Evolutionary conservation across 2,329 filamentous ascomycete genomes (phyloP), one percentile per base, ranked within the genome.

Genomic region (Alternaria burnsii): DNA sequence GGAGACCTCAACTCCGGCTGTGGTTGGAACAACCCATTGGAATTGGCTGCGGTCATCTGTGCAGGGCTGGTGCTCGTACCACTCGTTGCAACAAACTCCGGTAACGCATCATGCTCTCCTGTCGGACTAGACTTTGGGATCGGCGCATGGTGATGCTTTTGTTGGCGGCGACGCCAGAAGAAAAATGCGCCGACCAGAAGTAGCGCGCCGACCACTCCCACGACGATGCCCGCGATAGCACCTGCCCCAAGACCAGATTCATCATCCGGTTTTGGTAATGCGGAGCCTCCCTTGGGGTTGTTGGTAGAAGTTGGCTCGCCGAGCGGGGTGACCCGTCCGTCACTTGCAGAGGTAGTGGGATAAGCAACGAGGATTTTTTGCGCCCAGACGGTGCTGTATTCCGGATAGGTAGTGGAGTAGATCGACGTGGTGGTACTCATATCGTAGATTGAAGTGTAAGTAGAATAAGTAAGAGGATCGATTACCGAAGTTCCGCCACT

Each of bases 21-120:
- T 26, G 50, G 43, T 22, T 48, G 56, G 10, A 58, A 55, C 7
- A 48, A 38, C 1, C 51, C 34, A 44, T 58, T 24, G 2, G 54
- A 42, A 9, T 7, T n/a, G 2, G 32, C n/a, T 5, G 16, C 10
- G 8, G n/a, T 16, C 55, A 52, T 38, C 32, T 46, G 38, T 26
- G 30, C 9, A 20, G 18, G 26, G 14, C 22, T 16, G 10, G 24
- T n/a, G 1, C 11, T 22, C 28, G 1, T 50, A 32, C 28, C 7
- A 18, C 18, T 28, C 4, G 22, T n/a, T 11, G 28, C 47, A 5
- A 58, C 41, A 7, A 36, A 48, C 18, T 48, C 42, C 4, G 55
- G 50, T 4, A 55, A 20, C 4, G 34, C 18, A 47, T 42, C 26
- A 3, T 34, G 36, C n/a, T 48, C 14, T 20, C 32, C 42, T 12